Evolutionary conservation across 2,329 filamentous ascomycete genomes (phyloP).

Genomic region (Delphinella strobiligena): DNA sequence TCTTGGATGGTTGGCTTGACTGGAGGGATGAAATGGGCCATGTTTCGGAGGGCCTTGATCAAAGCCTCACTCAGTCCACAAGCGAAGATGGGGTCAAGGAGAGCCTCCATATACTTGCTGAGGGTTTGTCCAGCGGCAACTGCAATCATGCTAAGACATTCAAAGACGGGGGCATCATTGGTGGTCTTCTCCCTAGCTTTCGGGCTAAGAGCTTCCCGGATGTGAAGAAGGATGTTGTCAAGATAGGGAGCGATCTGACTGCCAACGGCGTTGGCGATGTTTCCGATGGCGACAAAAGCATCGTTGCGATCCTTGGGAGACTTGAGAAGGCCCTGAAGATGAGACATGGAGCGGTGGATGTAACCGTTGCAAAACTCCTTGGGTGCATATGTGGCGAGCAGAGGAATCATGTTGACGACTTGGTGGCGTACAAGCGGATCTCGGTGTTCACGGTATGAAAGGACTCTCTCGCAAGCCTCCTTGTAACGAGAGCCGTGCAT

Average conservation of each 20-base stretch:
- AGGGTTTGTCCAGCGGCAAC: slow-evolving; percentile 91
- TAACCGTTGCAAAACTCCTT: slow-evolving; percentile 79
- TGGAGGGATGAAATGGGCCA: slow-evolving; percentile 96
- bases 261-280: slow-evolving; percentile 91
- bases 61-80: slow-evolving; percentile 89
- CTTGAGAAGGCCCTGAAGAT: slow-evolving; percentile 85
- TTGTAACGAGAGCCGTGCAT: slow-evolving; percentile 86
- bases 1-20: slow-evolving; percentile 91
- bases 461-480: slow-evolving; percentile 84
- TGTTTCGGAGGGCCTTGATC: slow-evolving; percentile 90
- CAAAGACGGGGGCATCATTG: slow-evolving; percentile 70
- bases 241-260: slow-evolving; percentile 91
- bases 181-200: slow-evolving; percentile 55
- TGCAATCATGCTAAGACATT: slow-evolving; percentile 93
- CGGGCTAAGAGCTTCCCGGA: slow-evolving; percentile 76
- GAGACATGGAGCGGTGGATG: slow-evolving; percentile 93
- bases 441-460: slow-evolving; percentile 84
- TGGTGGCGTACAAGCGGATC: slow-evolving; percentile 81
- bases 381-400: slow-evolving; percentile 84
- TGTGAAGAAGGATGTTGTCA: slow-evolving; percentile 85
- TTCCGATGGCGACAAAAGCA: slow-evolving; percentile 89
- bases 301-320: slow-evolving; percentile 90
- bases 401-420: slow-evolving; percentile 81
- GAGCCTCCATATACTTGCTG: slow-evolving; percentile 94
- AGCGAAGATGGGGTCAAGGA: slow-evolving; percentile 92